phyloP scores from a whole-genome alignment of 345 rosid species.

The Pugionium dolabratum region DNA sequence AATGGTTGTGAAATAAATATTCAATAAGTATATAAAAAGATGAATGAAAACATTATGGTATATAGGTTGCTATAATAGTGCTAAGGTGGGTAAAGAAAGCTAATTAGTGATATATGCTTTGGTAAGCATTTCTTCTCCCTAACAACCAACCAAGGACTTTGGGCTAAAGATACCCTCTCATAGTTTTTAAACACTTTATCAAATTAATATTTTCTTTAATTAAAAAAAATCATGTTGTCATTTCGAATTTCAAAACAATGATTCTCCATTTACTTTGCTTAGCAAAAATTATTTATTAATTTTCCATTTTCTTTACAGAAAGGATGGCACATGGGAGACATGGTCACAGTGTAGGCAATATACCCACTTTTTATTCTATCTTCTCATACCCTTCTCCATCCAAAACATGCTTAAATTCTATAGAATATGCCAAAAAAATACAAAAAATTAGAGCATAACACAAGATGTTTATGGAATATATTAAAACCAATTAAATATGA shows the following conservation, averaged over 20 bases:
- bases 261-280: slow-evolving; percentile 42
- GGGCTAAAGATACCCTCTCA: slow-evolving; percentile 43
- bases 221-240: slow-evolving; percentile 18
- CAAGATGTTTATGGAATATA: not conserved
- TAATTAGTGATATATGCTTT: slow-evolving; percentile 40
- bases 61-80: slow-evolving; percentile 22
- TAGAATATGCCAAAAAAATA: slow-evolving; percentile 15
- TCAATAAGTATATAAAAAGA: slow-evolving; percentile 5
- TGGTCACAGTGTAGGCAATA: slow-evolving; percentile 65
- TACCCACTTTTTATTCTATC: slow-evolving; percentile 57
- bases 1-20: not conserved
- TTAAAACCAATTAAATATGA: not conserved
- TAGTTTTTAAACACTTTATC: slow-evolving; percentile 36
- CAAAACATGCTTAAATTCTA: slow-evolving; percentile 33
- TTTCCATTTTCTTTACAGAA: slow-evolving; percentile 66
- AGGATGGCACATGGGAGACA: slow-evolving; percentile 85
- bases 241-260: slow-evolving; percentile 35
- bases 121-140: slow-evolving; percentile 61
- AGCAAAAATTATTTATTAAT: slow-evolving; percentile 45
- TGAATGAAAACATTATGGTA: slow-evolving; percentile 12
- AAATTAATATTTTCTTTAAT: slow-evolving; percentile 27
- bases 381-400: slow-evolving; percentile 39
- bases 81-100: slow-evolving; percentile 40
- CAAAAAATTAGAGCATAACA: not conserved
- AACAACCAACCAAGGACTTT: slow-evolving; percentile 68